These are phyloP conservation scores for Trichoderma parareesei DNA, from an alignment of 495 filamentous ascomycete species.

Conservation along the genomic window DNA sequence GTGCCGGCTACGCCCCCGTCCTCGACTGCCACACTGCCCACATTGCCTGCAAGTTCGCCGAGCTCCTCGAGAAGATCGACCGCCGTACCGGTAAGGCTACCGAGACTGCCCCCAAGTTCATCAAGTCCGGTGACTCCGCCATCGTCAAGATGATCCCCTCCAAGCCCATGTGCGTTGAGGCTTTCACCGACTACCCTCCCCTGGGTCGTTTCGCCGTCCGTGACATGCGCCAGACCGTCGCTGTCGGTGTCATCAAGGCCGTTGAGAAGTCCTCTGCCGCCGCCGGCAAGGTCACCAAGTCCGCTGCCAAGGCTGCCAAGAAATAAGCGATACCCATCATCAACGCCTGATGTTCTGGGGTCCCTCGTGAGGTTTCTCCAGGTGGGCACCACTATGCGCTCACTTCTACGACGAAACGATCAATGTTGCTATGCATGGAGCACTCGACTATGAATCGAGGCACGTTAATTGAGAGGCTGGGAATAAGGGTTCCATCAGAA, in stretches of 20 bases:
- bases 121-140: conserved; percentile 99
- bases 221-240: conserved; percentile 88
- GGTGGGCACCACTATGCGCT: neutral
- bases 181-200: conserved; percentile 98
- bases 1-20: conserved; percentile 96
- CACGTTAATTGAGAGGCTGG: conserved; percentile 34
- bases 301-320: conserved; percentile 64
- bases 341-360: conserved; percentile 6
- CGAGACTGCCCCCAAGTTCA: conserved; percentile 88
- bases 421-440: conserved; percentile 32
- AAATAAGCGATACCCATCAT: conserved; percentile 32
- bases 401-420: conserved; percentile 11
- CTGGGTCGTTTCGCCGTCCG: conserved; percentile 98
- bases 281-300: conserved; percentile 53
- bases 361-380: conserved; percentile 9
- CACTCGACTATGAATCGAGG: conserved; percentile 38
- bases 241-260: conserved; percentile 87
- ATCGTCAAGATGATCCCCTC: conserved; percentile 99
- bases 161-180: conserved; percentile 99
- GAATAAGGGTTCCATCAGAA: conserved; percentile 36
- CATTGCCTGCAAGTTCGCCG: conserved; percentile 99
- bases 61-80: conserved; percentile 99
- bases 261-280: conserved; percentile 40
- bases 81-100: conserved; percentile 98
- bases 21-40: conserved; percentile 99